A percentile compares a stretch with the other conserved stretches of the same genome.
Evolutionary conservation across 2,329 filamentous ascomycete species (phyloP).

Genomic region (Mycosphaerella arachidis): DNA sequence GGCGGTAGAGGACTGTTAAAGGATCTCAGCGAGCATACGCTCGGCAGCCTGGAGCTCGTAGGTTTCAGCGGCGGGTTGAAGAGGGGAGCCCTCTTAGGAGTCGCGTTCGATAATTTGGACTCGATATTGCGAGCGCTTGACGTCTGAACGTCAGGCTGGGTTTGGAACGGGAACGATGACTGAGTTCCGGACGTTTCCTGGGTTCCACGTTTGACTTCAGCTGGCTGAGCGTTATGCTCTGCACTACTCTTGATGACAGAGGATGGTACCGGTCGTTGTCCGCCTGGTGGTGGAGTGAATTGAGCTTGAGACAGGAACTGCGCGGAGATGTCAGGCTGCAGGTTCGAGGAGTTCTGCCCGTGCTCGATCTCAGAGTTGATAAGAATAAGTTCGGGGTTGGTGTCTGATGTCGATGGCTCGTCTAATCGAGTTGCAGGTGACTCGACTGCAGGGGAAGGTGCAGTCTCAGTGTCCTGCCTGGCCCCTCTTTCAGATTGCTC

Average conservation of each 20-base stretch:
- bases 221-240: background rate
- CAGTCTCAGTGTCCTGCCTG: background rate
- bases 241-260: background rate
- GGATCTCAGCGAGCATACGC: background rate
- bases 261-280: conserved; percentile 11
- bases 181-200: background rate
- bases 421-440: background rate
- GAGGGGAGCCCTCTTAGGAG: conserved; percentile 4
- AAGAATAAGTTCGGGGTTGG: background rate
- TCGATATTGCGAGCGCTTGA: conserved; percentile 1
- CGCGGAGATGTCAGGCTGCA: background rate
- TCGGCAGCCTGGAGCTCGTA: background rate
- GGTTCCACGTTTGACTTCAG: background rate
- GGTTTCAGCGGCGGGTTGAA: conserved; percentile 6
- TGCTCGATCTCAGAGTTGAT: conserved; percentile 3
- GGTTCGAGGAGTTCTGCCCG: background rate
- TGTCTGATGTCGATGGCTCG: background rate
- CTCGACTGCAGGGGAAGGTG: too few relatives aligned
- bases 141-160: conserved; percentile 14
- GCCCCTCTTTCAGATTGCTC: background rate
- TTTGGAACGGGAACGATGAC: conserved; percentile 23
- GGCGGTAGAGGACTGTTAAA: conserved; percentile 21
- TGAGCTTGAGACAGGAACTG: conserved; percentile 3
- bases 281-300: conserved; percentile 17
- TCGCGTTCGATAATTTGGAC: background rate